Base-by-base conservation (phyloP, 768 basidiomycete species). In the Artomyces pyxidatus region DNA sequence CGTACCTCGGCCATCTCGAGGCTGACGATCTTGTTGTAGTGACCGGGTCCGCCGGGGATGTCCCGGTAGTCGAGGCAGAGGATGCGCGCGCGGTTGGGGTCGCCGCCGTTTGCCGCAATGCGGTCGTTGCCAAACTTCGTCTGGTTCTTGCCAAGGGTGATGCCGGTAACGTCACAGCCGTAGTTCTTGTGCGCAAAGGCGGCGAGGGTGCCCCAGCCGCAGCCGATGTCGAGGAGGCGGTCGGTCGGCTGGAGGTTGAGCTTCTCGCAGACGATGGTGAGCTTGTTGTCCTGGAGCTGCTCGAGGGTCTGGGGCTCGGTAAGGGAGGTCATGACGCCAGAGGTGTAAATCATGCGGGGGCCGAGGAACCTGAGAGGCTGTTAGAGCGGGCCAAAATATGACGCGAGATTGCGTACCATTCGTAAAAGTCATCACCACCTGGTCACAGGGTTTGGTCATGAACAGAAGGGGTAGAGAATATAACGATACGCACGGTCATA, bases 151-250 rank as follows among this genome's bases (percentile, higher is more conserved):
- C 77, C 85, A 26, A 99, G 82, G 1, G 96, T 99, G 52, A 98
- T 84, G 61, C 96, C 96, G 23, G 95, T 98, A 42, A 85, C 91
- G 61, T 97, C 93, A 55, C 89, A 94, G n/a, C 74, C 87, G 63
- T 85, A 98, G 73, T 99, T 99, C 72, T 97, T 98, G 27, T 90
- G 87, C 38, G 96, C 96, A 59, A 92, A 95, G 1, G 95, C 85
- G 35, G 81, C 79, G 48, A 99, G 81, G 0, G 96, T 96, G 23
- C 95, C 96, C 96, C 96, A 99, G 38, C 96, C 96, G 58, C 89
- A 92, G 10, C 89, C 89, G 49, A 91, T 82, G 54, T 92, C 89
- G 16, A 92, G 80, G 2, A 90, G 71, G 66, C 76, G 80, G 68
- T 99, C 96, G 0, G 73, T 76, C n/a, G 88, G 80, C 59, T 95